Conservation (phyloP, 176 grass and related monocot genomes). For the Ensete glaucum region DNA sequence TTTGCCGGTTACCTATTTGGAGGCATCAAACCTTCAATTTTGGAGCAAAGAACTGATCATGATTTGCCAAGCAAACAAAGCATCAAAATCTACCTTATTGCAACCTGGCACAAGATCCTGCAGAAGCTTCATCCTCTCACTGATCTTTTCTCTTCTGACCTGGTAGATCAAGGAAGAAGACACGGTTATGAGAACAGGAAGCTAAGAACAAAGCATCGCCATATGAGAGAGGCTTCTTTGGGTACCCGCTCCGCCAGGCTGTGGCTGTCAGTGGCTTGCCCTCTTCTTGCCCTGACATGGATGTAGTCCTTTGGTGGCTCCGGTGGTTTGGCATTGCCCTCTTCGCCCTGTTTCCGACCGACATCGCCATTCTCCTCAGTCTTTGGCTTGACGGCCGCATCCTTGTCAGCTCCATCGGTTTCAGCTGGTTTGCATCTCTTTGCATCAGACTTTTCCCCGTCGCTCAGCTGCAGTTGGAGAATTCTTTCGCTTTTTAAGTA, state of each 20-base stretch:
- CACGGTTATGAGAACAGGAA: not conserved
- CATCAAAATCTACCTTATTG: slow-evolving; percentile 41
- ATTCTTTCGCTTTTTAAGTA: not conserved
- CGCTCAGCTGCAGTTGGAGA: slow-evolving; percentile 18
- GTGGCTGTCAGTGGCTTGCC: slow-evolving; percentile 91
- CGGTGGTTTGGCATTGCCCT: slow-evolving; percentile 46
- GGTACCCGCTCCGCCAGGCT: slow-evolving; percentile 91
- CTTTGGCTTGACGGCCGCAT: slow-evolving; percentile 31
- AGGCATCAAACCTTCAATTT: not conserved
- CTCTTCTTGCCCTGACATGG: slow-evolving; percentile 95
- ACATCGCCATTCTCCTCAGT: slow-evolving; percentile 19
- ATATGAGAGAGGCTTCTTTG: not conserved
- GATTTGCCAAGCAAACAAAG: no score
- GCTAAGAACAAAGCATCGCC: no score
- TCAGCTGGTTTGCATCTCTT: slow-evolving; percentile 48
- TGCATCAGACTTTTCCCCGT: slow-evolving; percentile 23
- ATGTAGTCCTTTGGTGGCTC: slow-evolving; percentile 91
- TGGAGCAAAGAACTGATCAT: not conserved
- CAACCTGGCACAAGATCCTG: slow-evolving; percentile 80
- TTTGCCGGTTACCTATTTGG: slow-evolving; percentile 51
- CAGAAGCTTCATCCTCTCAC: slow-evolving; percentile 83
- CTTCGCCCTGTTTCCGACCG: slow-evolving; percentile 1
- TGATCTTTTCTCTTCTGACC: slow-evolving; percentile 88
- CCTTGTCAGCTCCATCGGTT: slow-evolving; percentile 1
- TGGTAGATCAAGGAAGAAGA: slow-evolving; percentile 9